Evolutionary conservation across 768 basidiomycete species (phyloP).

Genomic region (Psilocybe subaeruginosa): DNA sequence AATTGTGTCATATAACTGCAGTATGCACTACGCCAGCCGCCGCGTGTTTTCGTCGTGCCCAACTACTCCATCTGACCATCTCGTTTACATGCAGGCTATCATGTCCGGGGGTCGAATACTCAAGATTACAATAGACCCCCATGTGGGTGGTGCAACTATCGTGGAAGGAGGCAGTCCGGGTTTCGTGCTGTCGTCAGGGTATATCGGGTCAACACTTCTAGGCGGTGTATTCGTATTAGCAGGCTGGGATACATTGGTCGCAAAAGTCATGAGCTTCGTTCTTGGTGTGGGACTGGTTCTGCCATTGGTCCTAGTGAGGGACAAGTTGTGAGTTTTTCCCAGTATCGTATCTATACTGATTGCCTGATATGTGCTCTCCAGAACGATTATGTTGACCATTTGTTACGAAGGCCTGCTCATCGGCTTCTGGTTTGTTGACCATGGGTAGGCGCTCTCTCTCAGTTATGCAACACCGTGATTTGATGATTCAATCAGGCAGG

Average conservation of each 20-base stretch:
- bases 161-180: constrained; percentile 78
- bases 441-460: constrained; percentile 60
- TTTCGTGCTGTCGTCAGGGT: constrained; percentile 77
- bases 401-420: constrained; percentile 85
- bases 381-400: constrained; percentile 83
- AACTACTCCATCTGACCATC: not conserved
- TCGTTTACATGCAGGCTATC: constrained; percentile 55
- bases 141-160: constrained; percentile 74
- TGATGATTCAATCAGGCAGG: constrained; percentile 50
- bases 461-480: not conserved
- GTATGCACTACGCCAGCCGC: constrained; percentile 41
- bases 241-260: constrained; percentile 87
- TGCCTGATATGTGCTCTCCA: constrained; percentile 31
- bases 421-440: constrained; percentile 95
- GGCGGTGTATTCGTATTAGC: constrained; percentile 84
- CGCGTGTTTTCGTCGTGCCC: constrained; percentile 15
- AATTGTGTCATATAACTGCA: constrained; percentile 80
- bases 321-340: constrained; percentile 73
- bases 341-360: not conserved
- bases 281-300: constrained; percentile 86
- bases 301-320: constrained; percentile 83
- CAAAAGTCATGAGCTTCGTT: constrained; percentile 92
- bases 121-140: constrained; percentile 84
- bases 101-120: constrained; percentile 78
- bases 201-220: constrained; percentile 80